Conservation (phyloP, 176 grass and related monocot genomes). For the Eleusine indica region DNA sequence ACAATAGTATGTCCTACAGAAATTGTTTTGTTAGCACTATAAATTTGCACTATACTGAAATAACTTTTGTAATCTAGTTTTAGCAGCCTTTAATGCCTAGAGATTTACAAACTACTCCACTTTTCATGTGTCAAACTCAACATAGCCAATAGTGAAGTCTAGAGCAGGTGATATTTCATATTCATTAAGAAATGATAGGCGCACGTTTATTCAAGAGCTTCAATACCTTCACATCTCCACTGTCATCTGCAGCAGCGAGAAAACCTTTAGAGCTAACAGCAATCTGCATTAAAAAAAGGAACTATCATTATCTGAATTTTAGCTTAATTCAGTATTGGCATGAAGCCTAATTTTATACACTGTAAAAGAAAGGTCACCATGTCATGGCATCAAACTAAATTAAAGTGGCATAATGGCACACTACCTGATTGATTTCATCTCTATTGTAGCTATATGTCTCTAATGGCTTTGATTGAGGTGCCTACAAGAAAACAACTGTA, state of each 20-base stretch:
- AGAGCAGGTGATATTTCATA: not conserved
- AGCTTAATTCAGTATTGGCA: not conserved
- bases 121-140: not conserved
- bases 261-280: constrained; percentile 76
- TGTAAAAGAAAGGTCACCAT: constrained; percentile 11
- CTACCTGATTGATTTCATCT: constrained; percentile 98
- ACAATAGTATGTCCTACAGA: not conserved
- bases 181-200: constrained; percentile 5
- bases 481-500: constrained; percentile 55
- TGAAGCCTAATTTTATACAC: not conserved
- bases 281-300: constrained; percentile 58
- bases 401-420: constrained; percentile 15
- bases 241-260: constrained; percentile 92
- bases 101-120: constrained; percentile 6
- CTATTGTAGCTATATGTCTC: constrained; percentile 93
- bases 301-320: constrained; percentile 21
- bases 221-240: constrained; percentile 93
- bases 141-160: constrained; percentile 7
- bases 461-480: constrained; percentile 68
- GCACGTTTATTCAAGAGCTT: not conserved
- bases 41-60: not conserved
- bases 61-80: constrained; percentile 9
- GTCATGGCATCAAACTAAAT: constrained; percentile 15
- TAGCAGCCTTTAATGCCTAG: not conserved
- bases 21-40: not conserved